phyloP scores from a whole-genome alignment of 2,329 filamentous ascomycete species.

The Colletotrichum sp. region DNA sequence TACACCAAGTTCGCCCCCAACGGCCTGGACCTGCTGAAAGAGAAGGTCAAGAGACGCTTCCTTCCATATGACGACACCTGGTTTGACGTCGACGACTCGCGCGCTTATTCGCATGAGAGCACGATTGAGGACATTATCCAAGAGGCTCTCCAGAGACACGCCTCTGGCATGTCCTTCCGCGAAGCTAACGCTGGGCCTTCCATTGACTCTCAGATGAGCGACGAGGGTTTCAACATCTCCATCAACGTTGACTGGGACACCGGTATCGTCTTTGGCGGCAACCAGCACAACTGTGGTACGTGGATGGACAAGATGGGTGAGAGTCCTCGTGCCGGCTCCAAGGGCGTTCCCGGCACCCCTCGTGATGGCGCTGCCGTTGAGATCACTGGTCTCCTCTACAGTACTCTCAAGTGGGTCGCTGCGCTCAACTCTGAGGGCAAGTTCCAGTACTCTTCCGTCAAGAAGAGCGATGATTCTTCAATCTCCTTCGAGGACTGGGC shows the following conservation, averaged over 20 bases:
- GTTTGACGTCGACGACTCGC: constrained; percentile 81
- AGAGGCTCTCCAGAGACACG: constrained; percentile 91
- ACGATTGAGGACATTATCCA: constrained; percentile 90
- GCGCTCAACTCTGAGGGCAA: constrained; percentile 69
- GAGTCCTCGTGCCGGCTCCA: constrained; percentile 86
- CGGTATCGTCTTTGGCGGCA: constrained; percentile 92
- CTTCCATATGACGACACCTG: constrained; percentile 95
- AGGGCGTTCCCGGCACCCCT: constrained; percentile 94
- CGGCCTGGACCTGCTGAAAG: constrained; percentile 74
- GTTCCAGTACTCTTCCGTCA: constrained; percentile 77
- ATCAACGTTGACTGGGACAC: constrained; percentile 90
- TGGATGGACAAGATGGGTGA: constrained; percentile 99
- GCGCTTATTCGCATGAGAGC: constrained; percentile 85
- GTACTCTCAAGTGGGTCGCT: constrained; percentile 81
- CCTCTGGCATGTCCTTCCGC: constrained; percentile 86
- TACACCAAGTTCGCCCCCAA: constrained; percentile 83
- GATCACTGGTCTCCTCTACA: constrained; percentile 93
- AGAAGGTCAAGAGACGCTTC: constrained; percentile 83
- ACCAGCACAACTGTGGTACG: constrained; percentile 92
- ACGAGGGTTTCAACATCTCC: constrained; percentile 90
- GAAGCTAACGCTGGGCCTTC: constrained; percentile 91
- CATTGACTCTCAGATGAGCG: constrained; percentile 91
- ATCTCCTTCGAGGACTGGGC: constrained; percentile 84
- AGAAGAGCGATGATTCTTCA: constrained; percentile 59
- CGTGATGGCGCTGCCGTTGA: constrained; percentile 95